Evolutionary conservation across 1,284 basidiomycete genomes (phyloP).

Genomic region (Xerocomus amazonicus): DNA sequence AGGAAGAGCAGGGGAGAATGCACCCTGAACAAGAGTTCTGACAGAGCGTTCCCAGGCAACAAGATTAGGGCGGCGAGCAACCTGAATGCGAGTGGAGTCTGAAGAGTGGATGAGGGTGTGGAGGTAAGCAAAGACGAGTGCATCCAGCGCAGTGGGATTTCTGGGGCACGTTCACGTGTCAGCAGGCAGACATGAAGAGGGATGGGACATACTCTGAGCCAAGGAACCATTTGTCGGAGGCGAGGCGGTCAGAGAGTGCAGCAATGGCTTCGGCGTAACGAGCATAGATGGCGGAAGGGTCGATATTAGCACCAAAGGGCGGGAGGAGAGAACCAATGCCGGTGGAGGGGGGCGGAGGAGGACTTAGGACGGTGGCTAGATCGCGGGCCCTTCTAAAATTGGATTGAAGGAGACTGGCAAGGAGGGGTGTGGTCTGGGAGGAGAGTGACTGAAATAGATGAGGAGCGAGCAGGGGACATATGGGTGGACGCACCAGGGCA

Average conservation of each 20-base stretch:
- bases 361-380: slow-evolving; percentile 47
- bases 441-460: slow-evolving; percentile 41
- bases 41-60: slow-evolving; percentile 73
- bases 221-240: slow-evolving; percentile 74
- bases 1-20: slow-evolving; percentile 37
- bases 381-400: slow-evolving; percentile 31
- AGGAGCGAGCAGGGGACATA: not conserved
- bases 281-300: slow-evolving; percentile 45
- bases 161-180: slow-evolving; percentile 26
- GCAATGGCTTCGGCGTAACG: slow-evolving; percentile 69
- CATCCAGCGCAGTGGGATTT: slow-evolving; percentile 71
- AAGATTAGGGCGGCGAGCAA: slow-evolving; percentile 67
- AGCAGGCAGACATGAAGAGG: slow-evolving; percentile 1
- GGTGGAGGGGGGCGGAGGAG: slow-evolving; percentile 65
- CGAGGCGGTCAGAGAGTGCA: slow-evolving; percentile 68
- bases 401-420: slow-evolving; percentile 38
- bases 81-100: slow-evolving; percentile 53
- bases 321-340: slow-evolving; percentile 62
- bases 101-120: slow-evolving; percentile 56
- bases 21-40: slow-evolving; percentile 51
- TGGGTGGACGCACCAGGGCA: slow-evolving; percentile 53
- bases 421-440: slow-evolving; percentile 41
- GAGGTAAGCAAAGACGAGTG: slow-evolving; percentile 74
- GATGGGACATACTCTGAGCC: slow-evolving; percentile 57
- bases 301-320: slow-evolving; percentile 54